Evolutionary conservation across 164 flowering plant genomes (phyloP), one percentile per base, ranked within the genome.

Genomic region (Vitis cinerea): DNA sequence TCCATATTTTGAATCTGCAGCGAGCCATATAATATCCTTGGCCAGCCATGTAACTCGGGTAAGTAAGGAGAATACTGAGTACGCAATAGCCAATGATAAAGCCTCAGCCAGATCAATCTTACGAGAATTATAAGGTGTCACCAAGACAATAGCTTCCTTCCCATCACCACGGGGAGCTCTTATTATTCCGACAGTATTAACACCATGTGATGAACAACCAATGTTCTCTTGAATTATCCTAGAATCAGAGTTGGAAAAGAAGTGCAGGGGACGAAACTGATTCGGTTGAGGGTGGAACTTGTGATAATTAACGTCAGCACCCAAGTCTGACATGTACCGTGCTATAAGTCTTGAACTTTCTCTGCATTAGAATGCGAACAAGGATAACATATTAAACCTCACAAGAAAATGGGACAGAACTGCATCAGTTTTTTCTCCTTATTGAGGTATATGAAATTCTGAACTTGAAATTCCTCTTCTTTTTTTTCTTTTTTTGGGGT

Each of bases 131-230:
- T 90, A 96, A 59, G 98, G 98, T 7, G 97, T 89, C 63, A 92
- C 99, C 78, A 96, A 72, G 59, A 96, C 92, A 64, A 96, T 92
- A 62, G 98, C 87, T 84, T 96, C 99, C 74, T 96, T 96, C 64
- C 99, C 99, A 81, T 96, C 99, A 69, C 98, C 95, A 64, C 87
- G 90, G 7, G 97, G 92, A 72, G 99, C 99, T 84, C 99, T 87
- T 64, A 93, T 77, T 30, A 96, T 85, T 63, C 98, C 99, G 78
- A 90, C 84, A 63, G 88, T 73, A 66, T 83, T 95, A 67, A 91
- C 57, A 66, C 86, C 98, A 78, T 65, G 63, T 13, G 74, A 71
- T 59, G 83, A 71, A 77, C 86, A 84, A 61, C 74, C 85, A 47
- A 37, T 52, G 63, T 88, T 91, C 59, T 70, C 87, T 68, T 72